Percentiles rank a stretch among this genome's conserved stretches.
These are phyloP conservation scores for Conidiobolus incongruus DNA, from an alignment of 371 early-diverging fungal species.

Conservation along the genomic window DNA sequence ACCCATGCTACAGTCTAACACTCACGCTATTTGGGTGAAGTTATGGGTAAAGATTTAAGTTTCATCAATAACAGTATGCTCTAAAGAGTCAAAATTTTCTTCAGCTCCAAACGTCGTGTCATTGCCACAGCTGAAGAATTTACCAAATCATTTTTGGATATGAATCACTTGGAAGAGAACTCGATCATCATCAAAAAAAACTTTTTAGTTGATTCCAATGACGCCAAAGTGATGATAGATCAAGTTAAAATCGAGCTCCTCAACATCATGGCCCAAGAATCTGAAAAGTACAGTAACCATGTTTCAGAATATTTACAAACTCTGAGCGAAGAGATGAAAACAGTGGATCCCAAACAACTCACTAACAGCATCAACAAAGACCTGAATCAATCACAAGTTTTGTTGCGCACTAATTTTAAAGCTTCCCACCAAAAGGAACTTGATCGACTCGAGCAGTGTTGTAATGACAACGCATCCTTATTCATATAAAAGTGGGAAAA, in stretches of 20 bases:
- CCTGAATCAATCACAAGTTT: conserved; percentile 34
- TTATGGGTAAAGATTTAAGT: conserved; percentile 71
- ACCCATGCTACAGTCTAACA: conserved; percentile 90
- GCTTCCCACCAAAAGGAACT: conserved; percentile 21
- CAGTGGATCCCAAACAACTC: conserved; percentile 38
- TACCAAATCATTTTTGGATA: conserved; percentile 43
- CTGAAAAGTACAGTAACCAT: too few relatives aligned
- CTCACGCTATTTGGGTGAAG: conserved; percentile 76
- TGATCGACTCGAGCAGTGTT: conserved; percentile 53
- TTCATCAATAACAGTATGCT: conserved; percentile 68
- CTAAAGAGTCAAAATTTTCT: conserved; percentile 66
- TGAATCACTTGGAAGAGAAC: conserved; percentile 24
- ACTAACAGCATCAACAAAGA: conserved; percentile 41
- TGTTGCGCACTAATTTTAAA: conserved; percentile 61
- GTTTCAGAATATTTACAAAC: too few relatives aligned
- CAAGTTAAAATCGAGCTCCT: conserved; percentile 49
- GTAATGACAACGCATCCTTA: conserved; percentile 42
- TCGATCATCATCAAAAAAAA: conserved; percentile 56
- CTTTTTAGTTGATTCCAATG: conserved; percentile 83
- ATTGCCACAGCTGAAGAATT: conserved; percentile 77
- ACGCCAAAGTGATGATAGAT: conserved; percentile 85
- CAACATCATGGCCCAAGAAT: conserved; percentile 16
- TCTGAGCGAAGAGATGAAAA: too few relatives aligned
- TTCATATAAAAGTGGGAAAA: conserved; percentile 91
- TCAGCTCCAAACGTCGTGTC: conserved; percentile 75